phyloP scores from a whole-genome alignment of 2,329 filamentous ascomycete genomes.

The Fusarium odoratissimum region DNA sequence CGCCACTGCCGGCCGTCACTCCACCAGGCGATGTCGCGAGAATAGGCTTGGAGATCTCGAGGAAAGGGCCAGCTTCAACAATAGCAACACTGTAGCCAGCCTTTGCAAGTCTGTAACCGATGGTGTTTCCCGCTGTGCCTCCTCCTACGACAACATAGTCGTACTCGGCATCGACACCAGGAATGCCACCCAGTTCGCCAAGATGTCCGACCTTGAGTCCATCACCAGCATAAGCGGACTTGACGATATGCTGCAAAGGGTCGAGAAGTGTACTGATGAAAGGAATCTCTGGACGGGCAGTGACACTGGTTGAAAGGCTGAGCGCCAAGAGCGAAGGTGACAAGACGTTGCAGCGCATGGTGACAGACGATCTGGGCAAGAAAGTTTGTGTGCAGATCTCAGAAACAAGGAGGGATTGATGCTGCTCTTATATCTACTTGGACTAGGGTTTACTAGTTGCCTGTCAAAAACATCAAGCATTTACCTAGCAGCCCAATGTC shows the following conservation, averaged over 20 bases:
- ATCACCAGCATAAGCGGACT: slow-evolving; percentile 35
- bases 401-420: neutral
- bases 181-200: slow-evolving; percentile 22
- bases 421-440: slow-evolving; percentile 10
- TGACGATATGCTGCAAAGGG: slow-evolving; percentile 24
- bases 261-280: slow-evolving; percentile 37
- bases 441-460: neutral
- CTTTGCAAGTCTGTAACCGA: slow-evolving; percentile 51
- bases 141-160: slow-evolving; percentile 53
- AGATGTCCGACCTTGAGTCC: slow-evolving; percentile 34
- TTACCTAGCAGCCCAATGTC: neutral
- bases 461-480: neutral
- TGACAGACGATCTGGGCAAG: slow-evolving; percentile 1
- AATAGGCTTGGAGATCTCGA: slow-evolving; percentile 48
- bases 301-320: slow-evolving; percentile 19
- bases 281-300: slow-evolving; percentile 15
- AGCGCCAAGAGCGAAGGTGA: slow-evolving; percentile 20
- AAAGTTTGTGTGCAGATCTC: neutral
- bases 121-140: slow-evolving; percentile 52
- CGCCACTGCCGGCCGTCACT: slow-evolving; percentile 38
- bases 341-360: slow-evolving; percentile 18
- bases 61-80: slow-evolving; percentile 53
- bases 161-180: slow-evolving; percentile 23
- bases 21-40: slow-evolving; percentile 41
- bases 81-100: slow-evolving; percentile 50